Base-by-base conservation (phyloP, 495 filamentous ascomycete genomes). In the Choiromyces venosus region DNA sequence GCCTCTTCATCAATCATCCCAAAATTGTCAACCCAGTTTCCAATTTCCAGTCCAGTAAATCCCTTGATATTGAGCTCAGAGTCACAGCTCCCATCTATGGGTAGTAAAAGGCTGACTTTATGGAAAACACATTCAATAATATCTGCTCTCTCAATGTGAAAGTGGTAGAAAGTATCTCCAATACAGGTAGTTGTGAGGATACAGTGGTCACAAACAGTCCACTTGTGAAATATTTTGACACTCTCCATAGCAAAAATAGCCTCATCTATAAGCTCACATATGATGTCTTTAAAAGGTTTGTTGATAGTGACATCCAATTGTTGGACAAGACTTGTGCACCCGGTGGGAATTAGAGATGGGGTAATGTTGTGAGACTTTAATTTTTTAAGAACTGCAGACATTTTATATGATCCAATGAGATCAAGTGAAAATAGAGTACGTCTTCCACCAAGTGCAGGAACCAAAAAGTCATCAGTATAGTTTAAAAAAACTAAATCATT, bases 121-220 rank as follows among this genome's bases (percentile, higher is more conserved):
- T 12, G 6, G 14, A 69, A 56, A 4, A 19, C 25, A 12, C 52
- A 61, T 14, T 46, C 25, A 29, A 73, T 44, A 19, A 68, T 0
- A 0, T 65, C 42, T 56, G 25, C 0, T 25, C 61, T 73, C 35
- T 64, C 65, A 0, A 37, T 39, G 42, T 37, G 61, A 68, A 68
- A 68, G 7, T 56, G 40, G 64, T 61, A 73, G 35, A 42, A 68
- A 2, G 71, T 40, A 68, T 73, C 21, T 4, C 42, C 71, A 73
- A 61, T 37, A 73, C 68, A 69, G 25, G 35, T 37, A 29, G 25
- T 69, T 0, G 68, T 56, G 7, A 52, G 9, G 0, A 69, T 21
- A 19, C 44, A n/a, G 2, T n/a, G 33, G 9, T 68, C 7, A 4
- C 19, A 19, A 25, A 68, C 42, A 37, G 42, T 68, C 33, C 29